Evolutionary conservation across 495 filamentous ascomycete species (phyloP).

Genomic region (Lasiosphaeria hispida): DNA sequence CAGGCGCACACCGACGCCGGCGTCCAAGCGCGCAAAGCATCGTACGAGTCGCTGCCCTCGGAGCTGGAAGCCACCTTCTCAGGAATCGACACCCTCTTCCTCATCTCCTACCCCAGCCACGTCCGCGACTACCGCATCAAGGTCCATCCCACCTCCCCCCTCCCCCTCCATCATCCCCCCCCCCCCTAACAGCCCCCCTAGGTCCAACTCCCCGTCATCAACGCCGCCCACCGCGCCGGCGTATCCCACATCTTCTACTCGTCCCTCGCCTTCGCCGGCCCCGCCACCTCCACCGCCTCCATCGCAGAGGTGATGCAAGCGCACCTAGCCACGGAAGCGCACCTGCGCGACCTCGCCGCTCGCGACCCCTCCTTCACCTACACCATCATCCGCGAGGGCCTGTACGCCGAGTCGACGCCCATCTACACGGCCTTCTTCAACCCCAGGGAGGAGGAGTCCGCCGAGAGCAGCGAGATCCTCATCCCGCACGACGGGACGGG

Average conservation of each 20-base stretch:
- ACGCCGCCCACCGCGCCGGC: constrained; percentile 55
- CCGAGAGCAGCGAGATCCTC: constrained; percentile 33
- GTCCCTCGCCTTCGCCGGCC: constrained; percentile 57
- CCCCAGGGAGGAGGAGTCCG: constrained; percentile 21
- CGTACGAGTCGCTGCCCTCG: constrained; percentile 37
- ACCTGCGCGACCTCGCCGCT: constrained; percentile 42
- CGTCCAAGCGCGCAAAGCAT: constrained; percentile 38
- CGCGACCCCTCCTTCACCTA: constrained; percentile 27
- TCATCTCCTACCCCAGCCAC: constrained; percentile 48
- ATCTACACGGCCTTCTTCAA: constrained; percentile 66
- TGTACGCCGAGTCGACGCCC: constrained; percentile 67
- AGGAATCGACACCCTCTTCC: constrained; percentile 46
- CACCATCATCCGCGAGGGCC: constrained; percentile 59
- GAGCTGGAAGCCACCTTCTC: constrained; percentile 37
- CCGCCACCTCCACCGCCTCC: constrained; percentile 19
- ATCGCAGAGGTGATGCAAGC: constrained; percentile 63
- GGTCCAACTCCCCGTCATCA: constrained; percentile 46
- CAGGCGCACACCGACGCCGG: constrained; percentile 21
- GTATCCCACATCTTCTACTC: constrained; percentile 67
- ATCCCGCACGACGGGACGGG: constrained; percentile 51
- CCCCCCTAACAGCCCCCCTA: no score
- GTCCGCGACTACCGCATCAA: constrained; percentile 26
- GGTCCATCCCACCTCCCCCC: no score
- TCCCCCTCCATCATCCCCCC: no score
- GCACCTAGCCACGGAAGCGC: constrained; percentile 61